Evolutionary conservation across 2,329 filamentous ascomycete genomes (phyloP).

Genomic region (Alternaria gaisen): DNA sequence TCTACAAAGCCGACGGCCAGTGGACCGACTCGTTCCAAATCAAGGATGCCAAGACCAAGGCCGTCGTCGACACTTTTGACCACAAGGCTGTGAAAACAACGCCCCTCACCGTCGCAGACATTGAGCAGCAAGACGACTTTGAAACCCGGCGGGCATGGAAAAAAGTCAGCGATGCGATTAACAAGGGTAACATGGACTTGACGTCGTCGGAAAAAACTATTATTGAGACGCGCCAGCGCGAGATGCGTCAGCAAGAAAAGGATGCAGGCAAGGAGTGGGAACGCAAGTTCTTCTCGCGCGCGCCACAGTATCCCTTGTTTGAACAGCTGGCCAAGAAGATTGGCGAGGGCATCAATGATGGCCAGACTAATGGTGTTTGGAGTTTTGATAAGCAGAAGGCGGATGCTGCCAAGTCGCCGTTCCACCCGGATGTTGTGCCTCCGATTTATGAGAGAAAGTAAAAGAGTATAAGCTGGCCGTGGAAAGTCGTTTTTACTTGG

Average conservation of each 20-base stretch:
- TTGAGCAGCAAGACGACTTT: conserved; percentile 83
- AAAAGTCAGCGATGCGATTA: conserved; percentile 83
- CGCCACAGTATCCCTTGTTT: conserved; percentile 53
- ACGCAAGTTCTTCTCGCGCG: conserved; percentile 77
- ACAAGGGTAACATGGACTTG: conserved; percentile 82
- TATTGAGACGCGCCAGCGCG: conserved; percentile 89
- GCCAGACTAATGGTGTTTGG: conserved; percentile 77
- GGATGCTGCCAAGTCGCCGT: conserved; percentile 38
- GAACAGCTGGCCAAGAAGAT: conserved; percentile 58
- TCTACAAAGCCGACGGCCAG: conserved; percentile 86
- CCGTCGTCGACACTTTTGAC: conserved; percentile 56
- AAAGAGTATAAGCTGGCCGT: no score
- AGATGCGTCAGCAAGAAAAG: conserved; percentile 75
- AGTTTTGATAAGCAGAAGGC: conserved; percentile 68
- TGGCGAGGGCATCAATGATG: conserved; percentile 63
- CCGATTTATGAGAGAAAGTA: conserved; percentile 37
- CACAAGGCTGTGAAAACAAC: conserved; percentile 63
- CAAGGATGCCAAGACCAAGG: conserved; percentile 67
- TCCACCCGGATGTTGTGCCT: conserved; percentile 37
- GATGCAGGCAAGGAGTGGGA: conserved; percentile 81
- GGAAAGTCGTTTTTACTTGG: no score
- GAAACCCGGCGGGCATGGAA: conserved; percentile 90
- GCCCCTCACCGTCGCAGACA: conserved; percentile 73
- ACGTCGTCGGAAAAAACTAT: conserved; percentile 82
- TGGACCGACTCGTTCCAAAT: conserved; percentile 88